Conservation (phyloP, 78 protist genomes). For the Mantamonas sphyraenae region DNA sequence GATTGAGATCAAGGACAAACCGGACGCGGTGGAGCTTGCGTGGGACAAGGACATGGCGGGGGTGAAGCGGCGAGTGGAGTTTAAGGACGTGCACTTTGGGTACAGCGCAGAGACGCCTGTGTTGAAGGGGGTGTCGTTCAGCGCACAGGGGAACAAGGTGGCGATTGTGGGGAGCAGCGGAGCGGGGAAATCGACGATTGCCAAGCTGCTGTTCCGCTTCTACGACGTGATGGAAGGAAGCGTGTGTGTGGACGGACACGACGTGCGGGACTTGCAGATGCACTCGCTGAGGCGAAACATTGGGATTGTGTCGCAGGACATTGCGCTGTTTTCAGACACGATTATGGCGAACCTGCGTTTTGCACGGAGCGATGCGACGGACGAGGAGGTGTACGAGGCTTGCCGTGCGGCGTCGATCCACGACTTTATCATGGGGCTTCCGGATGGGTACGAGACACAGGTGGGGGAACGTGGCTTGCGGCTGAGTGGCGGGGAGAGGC, state of each 20-base stretch:
- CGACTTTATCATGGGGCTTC: conserved; percentile 49
- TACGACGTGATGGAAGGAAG: conserved; percentile 64
- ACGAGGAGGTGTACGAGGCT: conserved; percentile 30
- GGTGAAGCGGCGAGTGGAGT: conserved; percentile 13
- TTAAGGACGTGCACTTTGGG: background rate
- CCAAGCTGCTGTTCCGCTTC: conserved; percentile 53
- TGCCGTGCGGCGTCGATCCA: conserved; percentile 64
- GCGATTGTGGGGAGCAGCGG: conserved; percentile 39
- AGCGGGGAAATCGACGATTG: conserved; percentile 41
- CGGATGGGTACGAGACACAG: conserved; percentile 48
- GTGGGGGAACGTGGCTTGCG: conserved; percentile 77
- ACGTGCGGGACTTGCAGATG: conserved; percentile 10
- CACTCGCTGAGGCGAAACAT: conserved; percentile 31
- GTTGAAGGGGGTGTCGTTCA: background rate
- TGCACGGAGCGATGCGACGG: conserved; percentile 12
- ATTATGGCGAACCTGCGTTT: conserved; percentile 39
- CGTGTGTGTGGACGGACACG: conserved; percentile 68
- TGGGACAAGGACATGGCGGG: background rate
- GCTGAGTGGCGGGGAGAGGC: no score
- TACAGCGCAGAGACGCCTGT: background rate
- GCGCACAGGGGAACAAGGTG: no score
- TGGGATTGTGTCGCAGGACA: conserved; percentile 55
- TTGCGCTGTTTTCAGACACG: conserved; percentile 48
- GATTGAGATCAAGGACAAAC: conserved; percentile 21
- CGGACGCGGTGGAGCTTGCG: background rate